Conservation (phyloP, 768 basidiomycete genomes). For the Cystofilobasidium capitatum region DNA sequence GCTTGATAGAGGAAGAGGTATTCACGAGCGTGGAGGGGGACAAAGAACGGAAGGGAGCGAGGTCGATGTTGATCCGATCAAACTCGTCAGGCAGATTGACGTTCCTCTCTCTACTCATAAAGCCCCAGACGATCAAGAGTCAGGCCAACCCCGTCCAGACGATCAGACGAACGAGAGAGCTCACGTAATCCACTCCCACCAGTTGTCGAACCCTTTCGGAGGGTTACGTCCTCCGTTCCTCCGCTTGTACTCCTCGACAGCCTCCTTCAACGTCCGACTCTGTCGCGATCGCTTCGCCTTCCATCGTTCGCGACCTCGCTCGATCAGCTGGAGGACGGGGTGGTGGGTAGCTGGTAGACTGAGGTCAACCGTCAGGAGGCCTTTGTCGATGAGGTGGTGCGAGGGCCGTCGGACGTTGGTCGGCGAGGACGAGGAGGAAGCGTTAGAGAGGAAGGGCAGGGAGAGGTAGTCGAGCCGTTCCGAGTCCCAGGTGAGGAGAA, state of each 20-base stretch:
- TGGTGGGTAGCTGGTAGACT: conserved; percentile 30
- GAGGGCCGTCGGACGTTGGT: too few species aligned
- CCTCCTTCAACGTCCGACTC: conserved; percentile 33
- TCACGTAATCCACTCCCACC: conserved; percentile 35
- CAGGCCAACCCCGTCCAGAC: too few species aligned
- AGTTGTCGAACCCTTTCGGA: conserved; percentile 37
- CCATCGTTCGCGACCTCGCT: conserved; percentile 33
- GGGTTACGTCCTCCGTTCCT: conserved; percentile 31
- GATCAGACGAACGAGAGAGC: not conserved
- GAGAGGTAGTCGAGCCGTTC: not conserved
- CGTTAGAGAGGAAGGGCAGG: not conserved
- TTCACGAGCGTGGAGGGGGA: conserved; percentile 30
- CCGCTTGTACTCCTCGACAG: conserved; percentile 34
- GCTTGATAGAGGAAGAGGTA: not conserved
- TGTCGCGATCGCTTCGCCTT: conserved; percentile 32
- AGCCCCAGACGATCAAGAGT: not conserved
- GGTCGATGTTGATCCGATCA: conserved; percentile 34
- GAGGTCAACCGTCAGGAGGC: conserved; percentile 34
- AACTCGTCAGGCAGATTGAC: conserved; percentile 37
- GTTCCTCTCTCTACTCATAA: conserved; percentile 29
- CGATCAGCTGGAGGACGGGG: conserved; percentile 37
- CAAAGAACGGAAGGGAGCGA: conserved; percentile 33
- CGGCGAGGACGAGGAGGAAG: not conserved
- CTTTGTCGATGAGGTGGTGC: conserved; percentile 15
- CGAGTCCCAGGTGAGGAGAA: not conserved